Percentiles rank a stretch among this genome's conserved stretches.
These are phyloP conservation scores for Ogataea siamensis DNA, from an alignment of 805 yeast species.

Conservation along the genomic window DNA sequence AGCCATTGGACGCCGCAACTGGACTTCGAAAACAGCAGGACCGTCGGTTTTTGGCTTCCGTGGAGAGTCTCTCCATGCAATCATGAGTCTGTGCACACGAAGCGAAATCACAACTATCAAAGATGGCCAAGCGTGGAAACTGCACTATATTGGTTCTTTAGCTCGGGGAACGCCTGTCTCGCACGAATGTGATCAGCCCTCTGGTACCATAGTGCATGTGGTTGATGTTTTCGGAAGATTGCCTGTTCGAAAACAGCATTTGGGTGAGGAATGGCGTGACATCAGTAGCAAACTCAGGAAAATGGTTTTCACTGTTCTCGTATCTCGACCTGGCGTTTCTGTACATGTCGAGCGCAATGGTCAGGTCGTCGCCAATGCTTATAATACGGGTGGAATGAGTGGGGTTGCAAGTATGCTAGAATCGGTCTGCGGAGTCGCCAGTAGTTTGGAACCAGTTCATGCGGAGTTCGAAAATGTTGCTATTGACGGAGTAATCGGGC, in stretches of 20 bases:
- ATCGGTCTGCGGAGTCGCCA: constrained; percentile 27
- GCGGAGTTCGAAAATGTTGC: constrained; percentile 29
- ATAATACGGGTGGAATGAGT: constrained; percentile 6
- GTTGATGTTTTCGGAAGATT: constrained; percentile 41
- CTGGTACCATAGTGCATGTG: constrained; percentile 41
- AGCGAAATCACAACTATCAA: constrained; percentile 48
- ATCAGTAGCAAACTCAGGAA: constrained; percentile 32
- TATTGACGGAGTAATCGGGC: constrained; percentile 41
- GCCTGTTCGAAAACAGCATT: constrained; percentile 42
- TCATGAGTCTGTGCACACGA: constrained; percentile 45
- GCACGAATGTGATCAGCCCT: not conserved
- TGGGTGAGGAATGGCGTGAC: constrained; percentile 22
- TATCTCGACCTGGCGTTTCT: constrained; percentile 26
- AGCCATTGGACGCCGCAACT: constrained; percentile 44
- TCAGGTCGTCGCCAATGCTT: constrained; percentile 3
- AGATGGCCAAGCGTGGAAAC: constrained; percentile 30
- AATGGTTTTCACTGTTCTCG: constrained; percentile 31
- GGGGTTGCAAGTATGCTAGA: constrained; percentile 18
- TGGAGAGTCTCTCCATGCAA: constrained; percentile 65
- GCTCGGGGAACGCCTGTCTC: constrained; percentile 2
- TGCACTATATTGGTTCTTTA: constrained; percentile 19
- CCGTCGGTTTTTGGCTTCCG: constrained; percentile 60
- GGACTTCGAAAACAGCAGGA: constrained; percentile 52
- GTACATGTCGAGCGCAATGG: constrained; percentile 19
- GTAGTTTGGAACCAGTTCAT: constrained; percentile 28